Evolutionary conservation across 176 grass and related monocot species (phyloP).

Genomic region (Oryza rufipogon): DNA sequence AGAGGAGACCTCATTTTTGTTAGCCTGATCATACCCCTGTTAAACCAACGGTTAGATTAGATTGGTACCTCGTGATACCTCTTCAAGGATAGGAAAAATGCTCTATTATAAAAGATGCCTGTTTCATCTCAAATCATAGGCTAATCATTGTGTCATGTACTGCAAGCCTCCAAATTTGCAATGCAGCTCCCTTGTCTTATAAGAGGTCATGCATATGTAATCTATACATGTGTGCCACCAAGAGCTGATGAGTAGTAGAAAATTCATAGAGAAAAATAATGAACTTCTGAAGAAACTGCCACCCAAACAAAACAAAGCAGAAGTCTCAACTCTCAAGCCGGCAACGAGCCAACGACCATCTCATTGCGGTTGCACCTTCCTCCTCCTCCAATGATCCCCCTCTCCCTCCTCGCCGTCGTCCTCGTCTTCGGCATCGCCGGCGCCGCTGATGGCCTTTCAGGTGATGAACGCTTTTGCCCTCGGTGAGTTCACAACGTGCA

Average conservation of each 20-base stretch:
- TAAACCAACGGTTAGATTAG: too few relatives aligned
- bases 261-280: neutral
- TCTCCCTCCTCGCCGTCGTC: constrained; percentile 37
- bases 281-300: neutral
- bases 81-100: too few relatives aligned
- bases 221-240: constrained; percentile 24
- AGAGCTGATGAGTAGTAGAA: neutral
- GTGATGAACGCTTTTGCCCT: neutral
- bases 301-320: constrained; percentile 31
- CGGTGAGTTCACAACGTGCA: neutral
- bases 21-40: too few relatives aligned
- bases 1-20: too few relatives aligned
- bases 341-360: constrained; percentile 36
- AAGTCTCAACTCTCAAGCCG: constrained; percentile 35
- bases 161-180: neutral
- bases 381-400: constrained; percentile 36
- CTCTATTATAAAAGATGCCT: neutral
- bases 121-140: neutral
- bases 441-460: constrained; percentile 19
- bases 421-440: neutral
- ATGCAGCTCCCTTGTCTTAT: neutral
- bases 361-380: constrained; percentile 23
- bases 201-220: constrained; percentile 21
- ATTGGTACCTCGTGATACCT: too few relatives aligned
- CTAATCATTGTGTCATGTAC: neutral